A percentile compares a stretch with the other conserved stretches of the same genome.
These are phyloP conservation scores for Blumeriella jaapii DNA, from an alignment of 2,329 filamentous ascomycete genomes.

Conservation along the genomic window DNA sequence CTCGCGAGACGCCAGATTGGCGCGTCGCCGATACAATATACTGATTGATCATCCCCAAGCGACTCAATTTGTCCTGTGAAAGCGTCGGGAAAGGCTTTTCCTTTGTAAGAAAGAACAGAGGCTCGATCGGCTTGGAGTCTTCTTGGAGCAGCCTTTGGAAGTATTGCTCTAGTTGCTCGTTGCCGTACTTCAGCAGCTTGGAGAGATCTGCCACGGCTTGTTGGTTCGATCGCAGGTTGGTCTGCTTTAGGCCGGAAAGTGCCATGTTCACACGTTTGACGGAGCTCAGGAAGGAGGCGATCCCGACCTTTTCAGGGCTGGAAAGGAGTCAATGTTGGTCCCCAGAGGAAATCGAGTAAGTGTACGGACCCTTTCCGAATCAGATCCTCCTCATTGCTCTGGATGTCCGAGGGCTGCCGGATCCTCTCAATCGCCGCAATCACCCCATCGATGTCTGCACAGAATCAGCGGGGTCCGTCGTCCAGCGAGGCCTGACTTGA, in stretches of 20 bases:
- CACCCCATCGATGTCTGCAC: constrained; percentile 69
- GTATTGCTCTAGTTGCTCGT: constrained; percentile 70
- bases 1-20: constrained; percentile 36
- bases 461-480: constrained; percentile 12
- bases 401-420: constrained; percentile 83
- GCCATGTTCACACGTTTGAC: constrained; percentile 81
- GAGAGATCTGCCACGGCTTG: constrained; percentile 74
- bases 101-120: constrained; percentile 87
- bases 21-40: constrained; percentile 55
- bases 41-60: constrained; percentile 66
- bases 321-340: constrained; percentile 15
- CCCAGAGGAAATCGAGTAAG: background rate
- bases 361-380: constrained; percentile 60
- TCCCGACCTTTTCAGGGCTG: constrained; percentile 67
- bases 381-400: constrained; percentile 82
- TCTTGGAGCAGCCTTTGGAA: constrained; percentile 72
- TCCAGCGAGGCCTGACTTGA: constrained; percentile 6
- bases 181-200: constrained; percentile 66
- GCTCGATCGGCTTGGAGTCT: constrained; percentile 71
- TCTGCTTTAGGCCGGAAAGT: constrained; percentile 71
- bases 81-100: constrained; percentile 74
- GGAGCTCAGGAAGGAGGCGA: constrained; percentile 77
- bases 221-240: constrained; percentile 88
- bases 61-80: constrained; percentile 62
- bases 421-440: constrained; percentile 80